These are phyloP conservation scores for Lipomyces yamanashiensis DNA, from an alignment of 805 yeast species.

Conservation along the genomic window DNA sequence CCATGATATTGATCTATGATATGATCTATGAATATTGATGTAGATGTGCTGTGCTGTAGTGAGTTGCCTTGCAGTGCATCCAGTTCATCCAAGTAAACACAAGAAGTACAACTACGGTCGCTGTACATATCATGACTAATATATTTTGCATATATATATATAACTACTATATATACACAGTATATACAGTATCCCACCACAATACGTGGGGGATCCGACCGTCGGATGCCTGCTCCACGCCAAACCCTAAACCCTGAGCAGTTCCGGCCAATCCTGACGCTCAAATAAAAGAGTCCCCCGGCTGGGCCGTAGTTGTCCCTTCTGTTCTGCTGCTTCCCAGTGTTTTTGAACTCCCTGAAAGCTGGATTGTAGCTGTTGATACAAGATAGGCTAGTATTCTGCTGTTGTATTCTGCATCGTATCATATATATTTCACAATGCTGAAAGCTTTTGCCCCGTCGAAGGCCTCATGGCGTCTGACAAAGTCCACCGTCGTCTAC, in stretches of 20 bases:
- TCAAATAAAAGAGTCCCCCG: constrained; percentile 9
- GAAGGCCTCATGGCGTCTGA: constrained; percentile 20
- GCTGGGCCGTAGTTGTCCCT: constrained; percentile 1
- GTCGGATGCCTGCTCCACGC: constrained; percentile 11
- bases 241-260: constrained; percentile 1
- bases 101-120: too few species aligned
- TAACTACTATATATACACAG: neutral
- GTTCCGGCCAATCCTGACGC: constrained; percentile 18
- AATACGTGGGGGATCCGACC: constrained; percentile 6
- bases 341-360: neutral
- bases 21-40: too few species aligned
- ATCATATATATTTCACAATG: constrained; percentile 6
- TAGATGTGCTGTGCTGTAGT: too few species aligned
- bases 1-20: too few species aligned
- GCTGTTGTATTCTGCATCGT: neutral
- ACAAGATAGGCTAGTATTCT: neutral
- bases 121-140: too few species aligned
- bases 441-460: constrained; percentile 14
- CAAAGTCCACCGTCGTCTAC: constrained; percentile 9
- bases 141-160: neutral
- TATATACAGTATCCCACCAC: neutral
- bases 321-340: neutral
- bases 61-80: too few species aligned
- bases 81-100: too few species aligned
- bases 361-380: neutral